phyloP scores from a whole-genome alignment of 495 filamentous ascomycete genomes.

The Aspergillus saccharolyticus region DNA sequence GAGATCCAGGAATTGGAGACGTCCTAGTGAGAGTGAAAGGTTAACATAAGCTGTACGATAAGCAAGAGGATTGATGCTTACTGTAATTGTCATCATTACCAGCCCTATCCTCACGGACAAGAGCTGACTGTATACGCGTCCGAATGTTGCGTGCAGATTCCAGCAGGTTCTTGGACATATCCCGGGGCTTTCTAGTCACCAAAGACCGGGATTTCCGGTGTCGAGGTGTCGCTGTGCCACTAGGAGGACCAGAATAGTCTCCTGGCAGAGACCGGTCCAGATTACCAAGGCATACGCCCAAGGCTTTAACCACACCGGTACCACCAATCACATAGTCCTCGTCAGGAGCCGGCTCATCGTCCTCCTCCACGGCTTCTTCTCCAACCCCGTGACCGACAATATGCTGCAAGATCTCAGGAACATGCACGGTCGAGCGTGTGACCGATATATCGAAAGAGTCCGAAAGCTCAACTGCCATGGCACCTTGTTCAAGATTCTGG shows the following conservation, averaged over 20 bases:
- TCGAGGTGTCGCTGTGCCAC: slow-evolving; percentile 52
- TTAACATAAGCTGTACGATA: slow-evolving; percentile 16
- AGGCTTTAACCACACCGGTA: slow-evolving; percentile 88
- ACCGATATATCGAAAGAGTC: slow-evolving; percentile 30
- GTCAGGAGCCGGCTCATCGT: slow-evolving; percentile 72
- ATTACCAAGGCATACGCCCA: slow-evolving; percentile 85
- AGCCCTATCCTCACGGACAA: slow-evolving; percentile 67
- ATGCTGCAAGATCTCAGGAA: slow-evolving; percentile 64
- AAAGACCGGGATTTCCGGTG: slow-evolving; percentile 39
- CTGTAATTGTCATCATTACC: slow-evolving; percentile 68
- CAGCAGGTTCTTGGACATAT: slow-evolving; percentile 87
- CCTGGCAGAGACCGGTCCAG: slow-evolving; percentile 38
- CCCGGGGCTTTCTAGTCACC: slow-evolving; percentile 65
- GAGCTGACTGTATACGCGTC: slow-evolving; percentile 73
- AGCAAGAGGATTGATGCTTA: slow-evolving; percentile 44
- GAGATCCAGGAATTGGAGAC: slow-evolving; percentile 82
- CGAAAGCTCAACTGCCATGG: slow-evolving; percentile 43
- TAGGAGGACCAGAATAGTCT: slow-evolving; percentile 38
- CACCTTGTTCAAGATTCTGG: slow-evolving; percentile 73
- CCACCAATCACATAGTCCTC: slow-evolving; percentile 95
- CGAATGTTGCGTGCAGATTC: slow-evolving; percentile 83
- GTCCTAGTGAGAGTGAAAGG: slow-evolving; percentile 43
- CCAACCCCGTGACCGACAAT: slow-evolving; percentile 55
- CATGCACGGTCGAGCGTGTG: slow-evolving; percentile 36
- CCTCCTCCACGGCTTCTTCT: slow-evolving; percentile 50